A percentile compares a stretch with the other conserved stretches of the same genome.
Evolutionary conservation across 2,329 filamentous ascomycete genomes (phyloP).

Genomic region (Cladosporium sp.): DNA sequence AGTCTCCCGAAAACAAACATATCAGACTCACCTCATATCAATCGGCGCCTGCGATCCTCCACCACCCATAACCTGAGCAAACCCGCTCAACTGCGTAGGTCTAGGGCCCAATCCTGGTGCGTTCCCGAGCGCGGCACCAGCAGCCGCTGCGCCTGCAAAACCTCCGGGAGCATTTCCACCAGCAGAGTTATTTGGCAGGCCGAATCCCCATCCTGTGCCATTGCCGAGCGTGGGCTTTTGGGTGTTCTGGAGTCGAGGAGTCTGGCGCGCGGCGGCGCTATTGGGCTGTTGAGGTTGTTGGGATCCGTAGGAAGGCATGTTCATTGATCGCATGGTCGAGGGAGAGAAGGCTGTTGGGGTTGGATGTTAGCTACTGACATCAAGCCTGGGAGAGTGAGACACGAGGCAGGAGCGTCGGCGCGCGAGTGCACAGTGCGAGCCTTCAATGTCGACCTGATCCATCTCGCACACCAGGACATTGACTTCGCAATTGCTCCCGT

Average conservation of each 20-base stretch:
- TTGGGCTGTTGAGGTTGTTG: slow-evolving; percentile 14
- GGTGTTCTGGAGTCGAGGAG: slow-evolving; percentile 29
- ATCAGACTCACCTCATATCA: slow-evolving; percentile 33
- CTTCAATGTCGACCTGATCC: no score
- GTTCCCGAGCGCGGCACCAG: slow-evolving; percentile 10
- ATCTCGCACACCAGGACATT: no score
- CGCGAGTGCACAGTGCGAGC: not conserved
- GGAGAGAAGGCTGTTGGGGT: not conserved
- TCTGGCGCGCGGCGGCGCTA: slow-evolving; percentile 19
- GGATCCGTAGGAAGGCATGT: slow-evolving; percentile 47
- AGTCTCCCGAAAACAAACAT: not conserved
- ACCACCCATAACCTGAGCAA: slow-evolving; percentile 34
- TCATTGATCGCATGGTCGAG: slow-evolving; percentile 47
- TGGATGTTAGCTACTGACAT: not conserved
- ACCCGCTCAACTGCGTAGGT: slow-evolving; percentile 29
- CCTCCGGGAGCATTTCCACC: slow-evolving; percentile 33
- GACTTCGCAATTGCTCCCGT: no score
- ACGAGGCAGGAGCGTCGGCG: not conserved
- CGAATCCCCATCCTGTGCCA: slow-evolving; percentile 56
- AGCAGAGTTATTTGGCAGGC: slow-evolving; percentile 40
- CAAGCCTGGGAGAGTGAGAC: not conserved
- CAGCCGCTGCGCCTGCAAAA: slow-evolving; percentile 13
- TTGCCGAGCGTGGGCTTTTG: slow-evolving; percentile 40
- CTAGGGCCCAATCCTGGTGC: slow-evolving; percentile 18
- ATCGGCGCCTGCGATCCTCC: slow-evolving; percentile 28